Evolutionary conservation across 306 rosid genomes (phyloP).

Genomic region (Malus sylvestris): DNA sequence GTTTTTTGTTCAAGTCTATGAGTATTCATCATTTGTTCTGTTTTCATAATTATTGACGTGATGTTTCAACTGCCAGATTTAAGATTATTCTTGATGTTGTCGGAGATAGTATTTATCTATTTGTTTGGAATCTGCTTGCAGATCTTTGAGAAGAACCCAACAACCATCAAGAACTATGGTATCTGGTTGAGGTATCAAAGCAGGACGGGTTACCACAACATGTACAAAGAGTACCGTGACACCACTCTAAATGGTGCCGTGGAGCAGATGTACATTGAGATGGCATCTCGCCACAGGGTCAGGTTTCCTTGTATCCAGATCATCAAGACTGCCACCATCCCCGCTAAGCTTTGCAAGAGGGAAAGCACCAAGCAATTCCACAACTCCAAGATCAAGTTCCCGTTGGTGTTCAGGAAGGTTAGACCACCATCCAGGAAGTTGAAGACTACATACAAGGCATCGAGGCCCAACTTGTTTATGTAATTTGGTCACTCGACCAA

Average conservation of each 20-base stretch:
- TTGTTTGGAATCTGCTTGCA: slow-evolving; percentile 10
- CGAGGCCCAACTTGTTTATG: slow-evolving; percentile 81
- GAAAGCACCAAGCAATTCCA: slow-evolving; percentile 88
- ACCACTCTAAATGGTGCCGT: slow-evolving; percentile 84
- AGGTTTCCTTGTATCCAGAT: slow-evolving; percentile 83
- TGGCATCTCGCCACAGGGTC: slow-evolving; percentile 92
- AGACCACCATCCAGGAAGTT: slow-evolving; percentile 83
- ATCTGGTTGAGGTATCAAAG: slow-evolving; percentile 89
- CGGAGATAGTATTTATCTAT: not conserved
- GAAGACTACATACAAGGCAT: slow-evolving; percentile 90
- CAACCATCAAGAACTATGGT: slow-evolving; percentile 75
- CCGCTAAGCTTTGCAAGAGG: slow-evolving; percentile 86
- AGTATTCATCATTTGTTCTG: not conserved
- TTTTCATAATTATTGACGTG: not conserved
- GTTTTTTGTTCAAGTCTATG: no score
- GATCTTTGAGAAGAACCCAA: slow-evolving; percentile 91
- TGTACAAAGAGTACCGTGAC: slow-evolving; percentile 90
- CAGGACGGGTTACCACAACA: slow-evolving; percentile 88
- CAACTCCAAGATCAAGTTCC: slow-evolving; percentile 83
- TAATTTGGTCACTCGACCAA: slow-evolving; percentile 28
- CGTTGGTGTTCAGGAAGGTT: slow-evolving; percentile 70
- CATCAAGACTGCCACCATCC: slow-evolving; percentile 75
- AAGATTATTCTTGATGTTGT: not conserved
- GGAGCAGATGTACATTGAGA: slow-evolving; percentile 70
- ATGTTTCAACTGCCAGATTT: not conserved